Percentiles rank a stretch among this genome's conserved stretches.
Evolutionary conservation across 352 stramenopile species (phyloP).

Genomic region (Peronospora belbahrii): DNA sequence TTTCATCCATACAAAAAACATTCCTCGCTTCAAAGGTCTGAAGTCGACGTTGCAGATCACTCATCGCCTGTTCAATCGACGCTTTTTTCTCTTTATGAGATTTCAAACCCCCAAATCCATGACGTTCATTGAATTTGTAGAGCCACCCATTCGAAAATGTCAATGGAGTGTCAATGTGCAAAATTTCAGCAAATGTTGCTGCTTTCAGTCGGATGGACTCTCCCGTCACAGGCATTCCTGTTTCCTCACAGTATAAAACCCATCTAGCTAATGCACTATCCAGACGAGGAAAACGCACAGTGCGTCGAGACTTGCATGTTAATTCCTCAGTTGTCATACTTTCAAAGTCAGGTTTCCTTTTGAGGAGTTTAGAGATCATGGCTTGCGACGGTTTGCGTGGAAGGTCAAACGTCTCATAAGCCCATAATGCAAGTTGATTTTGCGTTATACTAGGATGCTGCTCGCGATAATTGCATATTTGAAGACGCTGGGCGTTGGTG

Average conservation of each 20-base stretch:
- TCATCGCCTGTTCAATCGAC: constrained; percentile 1
- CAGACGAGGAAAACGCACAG: constrained; percentile 19
- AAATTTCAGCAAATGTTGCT: constrained; percentile 12
- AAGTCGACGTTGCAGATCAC: constrained; percentile 13
- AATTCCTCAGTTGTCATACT: constrained; percentile 20
- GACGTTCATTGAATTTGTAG: constrained; percentile 27
- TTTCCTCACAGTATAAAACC: constrained; percentile 26
- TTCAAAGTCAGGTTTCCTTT: constrained; percentile 21
- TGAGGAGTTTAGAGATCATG: constrained; percentile 32
- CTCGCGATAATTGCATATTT: constrained; percentile 19
- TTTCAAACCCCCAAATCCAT: constrained; percentile 16
- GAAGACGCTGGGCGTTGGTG: constrained; percentile 25
- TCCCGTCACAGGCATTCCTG: constrained; percentile 15
- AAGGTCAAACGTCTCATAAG: constrained; percentile 12
- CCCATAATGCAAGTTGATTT: constrained; percentile 17
- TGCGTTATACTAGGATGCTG: constrained; percentile 22
- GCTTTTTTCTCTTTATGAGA: constrained; percentile 4
- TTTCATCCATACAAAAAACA: constrained; percentile 27
- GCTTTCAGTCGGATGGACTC: constrained; percentile 20
- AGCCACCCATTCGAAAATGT: constrained; percentile 30
- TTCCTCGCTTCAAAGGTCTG: constrained; percentile 7
- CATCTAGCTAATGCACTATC: constrained; percentile 21
- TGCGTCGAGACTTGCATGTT: constrained; percentile 16
- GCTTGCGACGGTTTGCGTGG: constrained; percentile 24
- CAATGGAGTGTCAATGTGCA: constrained; percentile 15